Conservation (phyloP, 1,284 basidiomycete genomes). For the Puccinia hordei region DNA sequence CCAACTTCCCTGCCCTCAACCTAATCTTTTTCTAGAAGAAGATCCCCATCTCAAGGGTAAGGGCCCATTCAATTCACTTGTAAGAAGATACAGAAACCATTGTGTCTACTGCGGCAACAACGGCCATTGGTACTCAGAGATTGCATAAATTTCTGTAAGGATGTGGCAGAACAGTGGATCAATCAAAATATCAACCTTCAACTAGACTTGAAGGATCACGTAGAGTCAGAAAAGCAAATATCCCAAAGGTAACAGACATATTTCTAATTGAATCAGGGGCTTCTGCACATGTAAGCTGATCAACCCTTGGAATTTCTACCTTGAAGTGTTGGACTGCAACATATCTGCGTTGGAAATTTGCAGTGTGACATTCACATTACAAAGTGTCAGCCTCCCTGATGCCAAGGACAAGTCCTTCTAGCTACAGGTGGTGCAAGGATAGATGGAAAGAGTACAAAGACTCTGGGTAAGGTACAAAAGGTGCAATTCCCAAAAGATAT, state of each 20-base stretch:
- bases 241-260: neutral
- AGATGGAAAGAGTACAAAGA: too few species aligned
- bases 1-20: neutral
- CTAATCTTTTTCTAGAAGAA: neutral
- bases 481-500: too few species aligned
- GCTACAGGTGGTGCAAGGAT: too few species aligned
- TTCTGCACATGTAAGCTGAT: conserved; percentile 6
- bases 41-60: neutral
- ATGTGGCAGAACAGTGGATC: neutral
- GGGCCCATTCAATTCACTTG: neutral
- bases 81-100: neutral
- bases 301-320: neutral
- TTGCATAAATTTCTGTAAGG: neutral
- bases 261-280: neutral
- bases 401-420: too few species aligned
- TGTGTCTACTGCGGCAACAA: neutral
- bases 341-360: neutral
- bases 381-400: too few species aligned
- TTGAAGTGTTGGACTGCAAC: neutral
- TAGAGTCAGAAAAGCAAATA: neutral
- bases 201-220: neutral
- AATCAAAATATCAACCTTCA: neutral
- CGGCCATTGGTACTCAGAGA: conserved; percentile 3
- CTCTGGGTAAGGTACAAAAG: too few species aligned
- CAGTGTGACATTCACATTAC: conserved; percentile 2